Evolutionary conservation across 2,329 filamentous ascomycete species (phyloP), one percentile per base, ranked within the genome.

Genomic region (Macrophomina phaseolina): DNA sequence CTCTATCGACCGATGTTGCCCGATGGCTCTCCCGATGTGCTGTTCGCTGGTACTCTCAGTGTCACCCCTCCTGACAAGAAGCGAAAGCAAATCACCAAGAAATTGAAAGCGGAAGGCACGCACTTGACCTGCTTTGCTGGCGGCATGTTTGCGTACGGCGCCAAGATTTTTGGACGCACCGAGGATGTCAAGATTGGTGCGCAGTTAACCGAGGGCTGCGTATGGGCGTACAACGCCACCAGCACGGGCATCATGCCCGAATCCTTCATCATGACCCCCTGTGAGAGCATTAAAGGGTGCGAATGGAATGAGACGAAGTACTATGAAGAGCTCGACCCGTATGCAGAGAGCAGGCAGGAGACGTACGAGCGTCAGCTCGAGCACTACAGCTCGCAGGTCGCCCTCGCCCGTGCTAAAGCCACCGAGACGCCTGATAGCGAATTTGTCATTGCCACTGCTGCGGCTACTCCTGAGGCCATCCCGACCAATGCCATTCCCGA

Each of bases 101-200:
- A 36, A 45, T 72, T 81, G 0, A 71, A 78, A 51, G 71, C 75
- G 1, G 78, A 81, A 46, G 78, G 81, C 11, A 86, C 89, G 67
- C 91, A 93, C 73, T 80, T 92, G 1, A 84, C 85, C 3, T 93
- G 90, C 76, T 93, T 91, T 73, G 81, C 86, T 3, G 90, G 90
- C 6, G 91, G 90, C 9, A 89, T 90, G 81, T 89, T 91, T 53
- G 90, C 83, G 1, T 83, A 93, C 42, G 89, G 86, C 1, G 87
- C 90, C 1, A 86, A 84, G 68, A 80, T 92, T 32, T 86, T 91
- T 69, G 72, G 81, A 53, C 81, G 79, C 1, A 80, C 81, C 0
- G 81, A 84, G 4, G 86, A 90, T 46, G 75, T 90, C 7, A 79
- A 83, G 2, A 80, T 86, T 18, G 89, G 86, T 1, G 80, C 81